Percentiles rank a stretch among this genome's conserved stretches.
Evolutionary conservation across 306 rosid species (phyloP).

Genomic region (Vigna trinervia): DNA sequence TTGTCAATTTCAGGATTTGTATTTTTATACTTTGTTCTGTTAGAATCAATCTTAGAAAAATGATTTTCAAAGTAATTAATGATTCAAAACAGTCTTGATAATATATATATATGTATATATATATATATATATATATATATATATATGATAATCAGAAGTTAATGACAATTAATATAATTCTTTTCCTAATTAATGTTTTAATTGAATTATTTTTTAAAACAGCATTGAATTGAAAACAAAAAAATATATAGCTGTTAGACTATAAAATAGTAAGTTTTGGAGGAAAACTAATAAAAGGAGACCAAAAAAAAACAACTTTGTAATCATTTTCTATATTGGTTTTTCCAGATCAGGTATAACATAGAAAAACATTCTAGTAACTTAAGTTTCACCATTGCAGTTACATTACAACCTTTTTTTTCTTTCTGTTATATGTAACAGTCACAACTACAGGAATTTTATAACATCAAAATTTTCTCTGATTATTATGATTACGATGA

Average conservation of each 20-base stretch:
- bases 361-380: too few relatives aligned
- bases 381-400: too few relatives aligned
- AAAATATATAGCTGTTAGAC: neutral
- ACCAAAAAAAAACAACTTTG: neutral
- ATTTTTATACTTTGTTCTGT: neutral
- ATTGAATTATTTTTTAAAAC: neutral
- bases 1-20: too few relatives aligned
- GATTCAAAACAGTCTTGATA: neutral
- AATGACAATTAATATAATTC: neutral
- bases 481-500: neutral
- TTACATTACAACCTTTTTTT: too few relatives aligned
- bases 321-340: neutral
- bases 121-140: neutral
- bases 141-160: neutral
- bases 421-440: too few relatives aligned
- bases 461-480: neutral
- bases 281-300: too few relatives aligned
- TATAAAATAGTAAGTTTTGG: neutral
- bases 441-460: constrained; percentile 2
- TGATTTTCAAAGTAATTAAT: neutral
- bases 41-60: neutral
- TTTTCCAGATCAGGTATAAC: neutral
- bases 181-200: neutral
- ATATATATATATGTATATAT: neutral
- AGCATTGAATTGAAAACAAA: neutral